A percentile compares a stretch with the other conserved stretches of the same genome.
phyloP scores from a whole-genome alignment of 768 basidiomycete species.

The Xerocomellus intermedius region DNA sequence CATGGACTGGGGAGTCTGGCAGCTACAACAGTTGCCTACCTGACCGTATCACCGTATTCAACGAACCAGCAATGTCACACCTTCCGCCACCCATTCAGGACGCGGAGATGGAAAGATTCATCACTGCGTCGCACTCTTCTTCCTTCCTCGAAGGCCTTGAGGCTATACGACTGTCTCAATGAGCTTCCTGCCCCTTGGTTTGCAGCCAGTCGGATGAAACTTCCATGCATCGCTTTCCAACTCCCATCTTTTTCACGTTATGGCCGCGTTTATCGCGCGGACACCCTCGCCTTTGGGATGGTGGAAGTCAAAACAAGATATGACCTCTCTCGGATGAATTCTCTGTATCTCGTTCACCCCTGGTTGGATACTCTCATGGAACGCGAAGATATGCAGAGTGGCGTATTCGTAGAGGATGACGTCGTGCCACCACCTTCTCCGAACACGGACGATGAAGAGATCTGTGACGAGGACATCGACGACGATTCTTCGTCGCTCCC shows the following conservation, averaged over 20 bases:
- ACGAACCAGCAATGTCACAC: not conserved
- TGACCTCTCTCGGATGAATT: not conserved
- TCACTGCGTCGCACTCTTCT: not conserved
- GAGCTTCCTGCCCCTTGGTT: not conserved
- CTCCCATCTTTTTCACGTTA: no score
- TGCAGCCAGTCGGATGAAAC: not conserved
- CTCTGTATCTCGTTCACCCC: constrained; percentile 1
- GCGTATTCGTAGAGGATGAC: not conserved
- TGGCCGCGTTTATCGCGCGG: not conserved
- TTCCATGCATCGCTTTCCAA: no score
- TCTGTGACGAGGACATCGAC: not conserved
- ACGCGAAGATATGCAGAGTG: not conserved
- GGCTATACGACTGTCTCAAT: not conserved
- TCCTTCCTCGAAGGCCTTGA: not conserved
- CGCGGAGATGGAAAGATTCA: not conserved
- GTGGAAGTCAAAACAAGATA: not conserved
- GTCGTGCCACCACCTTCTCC: not conserved
- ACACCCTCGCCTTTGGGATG: not conserved
- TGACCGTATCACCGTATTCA: not conserved
- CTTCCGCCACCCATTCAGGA: not conserved
- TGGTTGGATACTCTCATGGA: constrained; percentile 3
- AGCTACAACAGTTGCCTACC: not conserved
- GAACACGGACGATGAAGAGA: not conserved
- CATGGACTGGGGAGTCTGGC: not conserved
- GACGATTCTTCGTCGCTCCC: not conserved